Base-by-base conservation (phyloP, 2,329 filamentous ascomycete species). In the Venturia oleaginea region DNA sequence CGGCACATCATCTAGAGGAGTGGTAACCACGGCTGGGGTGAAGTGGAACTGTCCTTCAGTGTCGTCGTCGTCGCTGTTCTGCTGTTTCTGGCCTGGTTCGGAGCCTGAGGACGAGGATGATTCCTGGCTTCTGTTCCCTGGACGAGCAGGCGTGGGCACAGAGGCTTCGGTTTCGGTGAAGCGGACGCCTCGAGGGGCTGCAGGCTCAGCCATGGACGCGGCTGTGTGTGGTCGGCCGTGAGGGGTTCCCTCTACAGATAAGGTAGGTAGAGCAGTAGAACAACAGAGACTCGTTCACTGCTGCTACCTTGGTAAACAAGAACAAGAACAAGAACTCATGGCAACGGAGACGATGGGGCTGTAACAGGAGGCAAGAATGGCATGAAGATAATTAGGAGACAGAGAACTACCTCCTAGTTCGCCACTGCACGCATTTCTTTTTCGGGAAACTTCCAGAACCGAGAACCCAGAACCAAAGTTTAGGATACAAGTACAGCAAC, bases 21-120 rank as follows among this genome's bases (percentile, higher is more conserved):
- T 68, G 37, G 72, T 68, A 62, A 69, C 63, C 48, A 76, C 67
- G 68, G 75, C 68, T n/a, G 76, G 73, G 34, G 75, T 73, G 71
- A 76, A 77, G 59, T 75, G 70, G 64, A 66, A 59, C 17, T 57
- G 65, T 38, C 60, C 59, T 34, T 68, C 67, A 46, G 54, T 65
- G 59, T 69, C 66, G 38, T 65, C 64, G 38, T 62, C 57, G 30
- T 62, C 59, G 30, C 27, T 34, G 59, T 38, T 38, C n/a, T 43
- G 30, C 19, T 42, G 37, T 46, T 64, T 64, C 22, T 40, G 30
- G 10, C 32, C 51, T 27, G 32, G 22, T 24, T 30, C 51, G 15
- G 59, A 63, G 27, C 59, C 59, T 15, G 32, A 48, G 10, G 64
- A 65, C 59, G 51, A 57, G 17, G 51, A 57, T 8, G 51, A 57